Evolutionary conservation across 345 rosid species (phyloP), one percentile per base, ranked within the genome.

Genomic region (Corchorus capsularis): DNA sequence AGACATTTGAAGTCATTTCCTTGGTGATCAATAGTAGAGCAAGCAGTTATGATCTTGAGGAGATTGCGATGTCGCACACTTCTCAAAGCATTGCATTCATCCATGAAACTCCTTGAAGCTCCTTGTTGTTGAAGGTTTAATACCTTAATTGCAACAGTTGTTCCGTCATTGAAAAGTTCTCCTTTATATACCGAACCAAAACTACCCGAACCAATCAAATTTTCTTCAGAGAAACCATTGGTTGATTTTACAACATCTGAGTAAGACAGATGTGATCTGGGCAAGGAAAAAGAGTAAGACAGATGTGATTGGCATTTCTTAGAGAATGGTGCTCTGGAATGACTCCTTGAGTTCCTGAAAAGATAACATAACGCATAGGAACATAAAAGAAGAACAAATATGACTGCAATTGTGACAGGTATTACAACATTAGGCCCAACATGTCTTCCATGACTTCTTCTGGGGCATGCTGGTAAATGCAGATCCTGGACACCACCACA

Each of bases 21-120:
- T 15, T 63, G 41, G 17, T 22, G 67, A 34, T 63, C 46, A 7
- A 20, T 32, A 12, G 9, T 72, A 4, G 83, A 55, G 52, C 83
- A 80, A 37, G 63, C n/a, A 14, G 46, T 80, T 2, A 80, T 71
- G 17, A 76, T 62, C 65, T 75, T 80, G 16, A 71, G 59, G 6
- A 80, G 82, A 20, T 80, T 80, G 41, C 77, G 67, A 47, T 78
- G 81, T 39, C 63, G 49, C 37, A 78, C 74, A 15, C 63, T 53
- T 22, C 67, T 53, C 68, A 75, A n/a, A 20, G 68, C 61, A 22
- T 65, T 61, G 55, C 83, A 72, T 62, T 76, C 77, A 13, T 19
- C 71, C 1, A 59, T 72, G 15, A 80, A 80, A 22, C 77, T 80
- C 70, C 72, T 60, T 1, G 41, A 15, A 6, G 67, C 66, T 41